Conservation (phyloP, 495 filamentous ascomycete species). For the Jackrogersella minutella region DNA sequence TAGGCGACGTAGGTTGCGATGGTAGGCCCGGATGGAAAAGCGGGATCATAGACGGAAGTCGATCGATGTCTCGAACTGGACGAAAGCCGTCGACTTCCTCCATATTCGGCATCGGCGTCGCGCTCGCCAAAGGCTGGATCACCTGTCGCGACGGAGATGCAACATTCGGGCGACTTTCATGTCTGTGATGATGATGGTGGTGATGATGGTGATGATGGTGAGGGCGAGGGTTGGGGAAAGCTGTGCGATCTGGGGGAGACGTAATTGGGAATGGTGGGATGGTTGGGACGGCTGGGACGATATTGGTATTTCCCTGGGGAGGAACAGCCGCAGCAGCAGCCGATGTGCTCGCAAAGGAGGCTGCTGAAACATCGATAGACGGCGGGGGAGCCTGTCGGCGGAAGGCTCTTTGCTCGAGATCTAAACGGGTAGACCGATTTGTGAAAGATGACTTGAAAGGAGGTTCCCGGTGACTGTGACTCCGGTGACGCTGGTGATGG, state of each 20-base stretch:
- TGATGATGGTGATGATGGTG: conserved; percentile 66
- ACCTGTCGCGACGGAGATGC: conserved; percentile 60
- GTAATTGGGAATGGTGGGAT: conserved; percentile 71
- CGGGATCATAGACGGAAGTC: conserved; percentile 84
- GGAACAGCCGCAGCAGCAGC: conserved; percentile 48
- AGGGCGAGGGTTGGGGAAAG: conserved; percentile 60
- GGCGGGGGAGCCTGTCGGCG: conserved; percentile 57
- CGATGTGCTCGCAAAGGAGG: conserved; percentile 55
- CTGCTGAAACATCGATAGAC: conserved; percentile 56
- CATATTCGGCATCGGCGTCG: conserved; percentile 75
- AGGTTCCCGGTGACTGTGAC: conserved; percentile 49
- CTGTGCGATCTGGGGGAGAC: conserved; percentile 77
- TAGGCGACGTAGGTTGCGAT: conserved; percentile 93
- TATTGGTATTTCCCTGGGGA: conserved; percentile 54
- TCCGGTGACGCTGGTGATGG: conserved; percentile 54
- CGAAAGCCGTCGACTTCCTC: conserved; percentile 79
- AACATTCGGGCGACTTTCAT: conserved; percentile 66
- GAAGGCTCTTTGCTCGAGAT: conserved; percentile 55
- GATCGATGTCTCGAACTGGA: conserved; percentile 84
- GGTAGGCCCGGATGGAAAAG: conserved; percentile 72
- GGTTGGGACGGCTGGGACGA: conserved; percentile 71
- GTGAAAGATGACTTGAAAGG: conserved; percentile 58
- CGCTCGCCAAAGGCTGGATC: conserved; percentile 72
- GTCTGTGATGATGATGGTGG: conserved; percentile 65
- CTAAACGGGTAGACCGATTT: conserved; percentile 57